phyloP scores from a whole-genome alignment of 75 land plant genomes.

The Picea glauca region DNA sequence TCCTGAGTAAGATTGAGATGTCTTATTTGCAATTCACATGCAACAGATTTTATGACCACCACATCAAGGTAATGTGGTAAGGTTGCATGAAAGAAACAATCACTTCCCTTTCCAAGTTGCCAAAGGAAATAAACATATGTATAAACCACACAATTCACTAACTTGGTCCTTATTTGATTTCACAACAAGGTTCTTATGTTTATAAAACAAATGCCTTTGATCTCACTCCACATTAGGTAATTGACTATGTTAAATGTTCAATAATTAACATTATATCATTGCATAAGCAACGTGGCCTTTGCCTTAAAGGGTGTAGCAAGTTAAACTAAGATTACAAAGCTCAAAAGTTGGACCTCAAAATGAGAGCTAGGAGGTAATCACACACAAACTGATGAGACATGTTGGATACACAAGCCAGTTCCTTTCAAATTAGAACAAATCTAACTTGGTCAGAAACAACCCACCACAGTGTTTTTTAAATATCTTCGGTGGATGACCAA shows the following conservation, averaged over 20 bases:
- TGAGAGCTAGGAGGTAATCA: no score
- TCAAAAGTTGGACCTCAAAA: neutral
- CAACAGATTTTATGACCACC: neutral
- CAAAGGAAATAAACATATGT: neutral
- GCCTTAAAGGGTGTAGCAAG: neutral
- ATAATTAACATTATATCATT: neutral
- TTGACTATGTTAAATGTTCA: neutral
- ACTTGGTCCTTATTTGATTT: slow-evolving; percentile 86
- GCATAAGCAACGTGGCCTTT: neutral
- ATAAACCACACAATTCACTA: neutral
- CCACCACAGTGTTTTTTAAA: no score
- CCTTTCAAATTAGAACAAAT: no score
- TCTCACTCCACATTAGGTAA: slow-evolving; percentile 9
- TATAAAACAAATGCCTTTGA: slow-evolving; percentile 55
- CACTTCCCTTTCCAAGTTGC: no score
- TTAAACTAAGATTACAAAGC: neutral
- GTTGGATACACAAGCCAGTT: no score
- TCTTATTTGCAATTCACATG: slow-evolving; percentile 27
- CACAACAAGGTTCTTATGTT: slow-evolving; percentile 67
- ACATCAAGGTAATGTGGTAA: no score
- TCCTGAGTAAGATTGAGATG: slow-evolving; percentile 14
- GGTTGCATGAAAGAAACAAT: no score
- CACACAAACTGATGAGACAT: no score
- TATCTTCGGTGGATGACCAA: no score
- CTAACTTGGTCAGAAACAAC: no score